Evolutionary conservation across 1,284 basidiomycete species (phyloP).

Genomic region (Stygiomarasmius scandens): DNA sequence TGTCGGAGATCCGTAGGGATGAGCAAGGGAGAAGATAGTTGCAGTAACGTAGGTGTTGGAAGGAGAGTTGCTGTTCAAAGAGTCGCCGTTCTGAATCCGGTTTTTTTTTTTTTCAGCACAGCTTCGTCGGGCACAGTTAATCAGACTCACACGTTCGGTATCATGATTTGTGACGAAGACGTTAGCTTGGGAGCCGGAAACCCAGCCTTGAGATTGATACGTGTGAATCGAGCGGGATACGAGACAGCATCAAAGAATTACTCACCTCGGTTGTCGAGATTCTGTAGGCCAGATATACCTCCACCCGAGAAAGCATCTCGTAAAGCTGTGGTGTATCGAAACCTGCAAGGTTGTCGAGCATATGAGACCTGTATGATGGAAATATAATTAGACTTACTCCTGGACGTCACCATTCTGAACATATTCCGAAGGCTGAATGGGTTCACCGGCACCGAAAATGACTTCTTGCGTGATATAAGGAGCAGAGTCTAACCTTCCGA

Average conservation of each 20-base stretch:
- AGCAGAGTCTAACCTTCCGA: slow-evolving; percentile 39
- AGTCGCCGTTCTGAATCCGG: slow-evolving; percentile 55
- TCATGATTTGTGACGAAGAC: slow-evolving; percentile 74
- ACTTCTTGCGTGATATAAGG: slow-evolving; percentile 67
- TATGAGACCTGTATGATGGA: background rate
- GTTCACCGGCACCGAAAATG: slow-evolving; percentile 54
- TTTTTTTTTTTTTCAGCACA: too few species aligned
- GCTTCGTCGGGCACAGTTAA: too few species aligned
- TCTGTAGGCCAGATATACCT: slow-evolving; percentile 55
- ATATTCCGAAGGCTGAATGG: slow-evolving; percentile 60
- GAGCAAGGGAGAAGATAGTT: slow-evolving; percentile 51
- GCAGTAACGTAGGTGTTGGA: slow-evolving; percentile 65
- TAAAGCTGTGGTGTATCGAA: slow-evolving; percentile 61
- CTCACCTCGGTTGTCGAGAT: slow-evolving; percentile 56
- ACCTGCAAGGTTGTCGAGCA: slow-evolving; percentile 39
- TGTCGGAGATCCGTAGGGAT: slow-evolving; percentile 41
- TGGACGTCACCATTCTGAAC: slow-evolving; percentile 62
- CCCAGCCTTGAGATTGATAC: slow-evolving; percentile 50
- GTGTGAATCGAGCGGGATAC: background rate
- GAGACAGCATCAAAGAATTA: background rate
- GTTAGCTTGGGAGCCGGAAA: slow-evolving; percentile 56
- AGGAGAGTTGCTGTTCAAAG: slow-evolving; percentile 60
- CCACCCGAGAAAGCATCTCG: slow-evolving; percentile 52
- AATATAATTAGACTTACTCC: slow-evolving; percentile 46
- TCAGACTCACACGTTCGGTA: slow-evolving; percentile 57